Conservation (phyloP, 2,329 filamentous ascomycete species). For the Cladosporium sp. region DNA sequence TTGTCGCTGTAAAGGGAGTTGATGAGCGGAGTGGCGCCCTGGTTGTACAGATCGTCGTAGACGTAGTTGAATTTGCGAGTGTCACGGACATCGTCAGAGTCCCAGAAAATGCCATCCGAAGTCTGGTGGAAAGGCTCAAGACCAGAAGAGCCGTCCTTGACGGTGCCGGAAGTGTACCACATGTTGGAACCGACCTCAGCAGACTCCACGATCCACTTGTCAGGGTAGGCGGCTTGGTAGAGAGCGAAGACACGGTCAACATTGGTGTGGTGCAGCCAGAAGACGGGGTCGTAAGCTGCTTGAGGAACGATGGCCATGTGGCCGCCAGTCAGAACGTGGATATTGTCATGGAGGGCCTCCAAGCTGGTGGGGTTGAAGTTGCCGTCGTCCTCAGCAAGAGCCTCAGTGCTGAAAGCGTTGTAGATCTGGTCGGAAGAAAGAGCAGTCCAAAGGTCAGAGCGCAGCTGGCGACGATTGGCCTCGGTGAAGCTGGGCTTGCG, state of each 20-base stretch:
- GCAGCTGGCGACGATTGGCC: conserved; percentile 13
- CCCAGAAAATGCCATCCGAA: conserved; percentile 64
- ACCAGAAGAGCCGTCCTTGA: conserved; percentile 2
- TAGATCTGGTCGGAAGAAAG: conserved; percentile 19
- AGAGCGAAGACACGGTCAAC: conserved; percentile 24
- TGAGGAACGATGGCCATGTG: conserved; percentile 19
- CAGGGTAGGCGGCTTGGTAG: conserved; percentile 22
- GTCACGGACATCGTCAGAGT: conserved; percentile 61
- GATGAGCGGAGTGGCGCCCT: conserved; percentile 51
- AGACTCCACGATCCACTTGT: conserved; percentile 27
- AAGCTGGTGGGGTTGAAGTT: conserved; percentile 19
- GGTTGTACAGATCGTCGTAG: conserved; percentile 64
- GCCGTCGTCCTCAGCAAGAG: conserved; percentile 4
- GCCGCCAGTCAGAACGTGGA: conserved; percentile 20
- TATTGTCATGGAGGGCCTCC: conserved; percentile 19
- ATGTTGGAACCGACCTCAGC: conserved; percentile 11
- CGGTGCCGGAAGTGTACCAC: conserved; percentile 13
- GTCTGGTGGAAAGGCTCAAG: conserved; percentile 68
- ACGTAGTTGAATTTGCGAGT: conserved; percentile 70
- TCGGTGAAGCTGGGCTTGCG: conserved; percentile 19
- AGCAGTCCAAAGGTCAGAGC: conserved; percentile 18
- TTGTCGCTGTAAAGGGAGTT: conserved; percentile 57
- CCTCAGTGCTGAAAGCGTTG: conserved; percentile 19
- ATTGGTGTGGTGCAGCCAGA: conserved; percentile 25
- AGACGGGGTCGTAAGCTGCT: conserved; percentile 26